Evolutionary conservation across 495 filamentous ascomycete genomes (phyloP).

Genomic region (Penicillium antarcticum): DNA sequence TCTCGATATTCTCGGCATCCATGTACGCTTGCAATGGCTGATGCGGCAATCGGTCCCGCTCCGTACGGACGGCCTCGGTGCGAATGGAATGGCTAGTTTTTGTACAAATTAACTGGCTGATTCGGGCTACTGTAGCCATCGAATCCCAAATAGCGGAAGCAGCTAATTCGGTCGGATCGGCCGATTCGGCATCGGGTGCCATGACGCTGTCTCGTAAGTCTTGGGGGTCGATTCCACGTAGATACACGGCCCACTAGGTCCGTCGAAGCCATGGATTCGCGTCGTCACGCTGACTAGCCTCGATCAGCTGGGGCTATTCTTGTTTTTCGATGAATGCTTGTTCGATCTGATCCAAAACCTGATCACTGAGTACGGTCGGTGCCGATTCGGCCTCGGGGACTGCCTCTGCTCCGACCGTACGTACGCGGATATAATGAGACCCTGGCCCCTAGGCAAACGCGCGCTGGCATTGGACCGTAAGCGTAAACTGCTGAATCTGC

Average conservation of each 20-base stretch:
- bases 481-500: neutral
- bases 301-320: neutral
- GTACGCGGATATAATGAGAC: neutral
- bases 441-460: neutral
- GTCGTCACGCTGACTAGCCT: neutral
- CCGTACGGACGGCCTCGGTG: neutral
- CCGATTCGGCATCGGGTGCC: too few species aligned
- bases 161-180: too few species aligned
- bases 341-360: neutral
- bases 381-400: neutral
- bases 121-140: slow-evolving; percentile 1
- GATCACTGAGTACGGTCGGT: neutral
- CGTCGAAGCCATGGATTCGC: slow-evolving; percentile 12
- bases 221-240: neutral
- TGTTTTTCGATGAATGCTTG: neutral
- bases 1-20: neutral
- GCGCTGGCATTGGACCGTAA: neutral
- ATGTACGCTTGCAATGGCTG: slow-evolving; percentile 8
- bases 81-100: neutral
- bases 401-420: neutral
- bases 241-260: slow-evolving; percentile 7
- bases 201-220: neutral
- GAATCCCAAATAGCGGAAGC: neutral
- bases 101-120: slow-evolving; percentile 4
- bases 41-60: neutral